Evolutionary conservation across 257 asterid genomes (phyloP).

Genomic region (Ilex aquifolium): DNA sequence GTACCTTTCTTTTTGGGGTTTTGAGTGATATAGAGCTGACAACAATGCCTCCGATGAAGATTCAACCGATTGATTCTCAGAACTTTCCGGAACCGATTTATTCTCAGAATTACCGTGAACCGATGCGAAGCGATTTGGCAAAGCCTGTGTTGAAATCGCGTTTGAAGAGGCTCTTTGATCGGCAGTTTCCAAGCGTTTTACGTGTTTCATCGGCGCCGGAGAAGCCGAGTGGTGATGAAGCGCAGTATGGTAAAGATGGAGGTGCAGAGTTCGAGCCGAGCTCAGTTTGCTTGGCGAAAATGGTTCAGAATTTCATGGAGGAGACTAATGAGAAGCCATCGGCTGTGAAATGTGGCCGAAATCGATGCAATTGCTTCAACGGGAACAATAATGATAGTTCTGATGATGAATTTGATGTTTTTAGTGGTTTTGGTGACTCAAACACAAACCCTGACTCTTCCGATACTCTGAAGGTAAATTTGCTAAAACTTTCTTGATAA

Average conservation of each 20-base stretch:
- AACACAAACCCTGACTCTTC: conserved; percentile 44
- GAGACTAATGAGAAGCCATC: conserved; percentile 55
- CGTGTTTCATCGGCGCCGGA: conserved; percentile 47
- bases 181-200: conserved; percentile 67
- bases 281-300: conserved; percentile 76
- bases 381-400: conserved; percentile 87
- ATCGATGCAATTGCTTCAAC: conserved; percentile 84
- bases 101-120: conserved; percentile 20
- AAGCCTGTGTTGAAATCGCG: conserved; percentile 62
- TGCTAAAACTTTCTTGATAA: background rate
- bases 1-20: background rate
- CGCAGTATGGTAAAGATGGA: conserved; percentile 29
- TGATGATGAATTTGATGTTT: conserved; percentile 70
- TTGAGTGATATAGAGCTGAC: background rate
- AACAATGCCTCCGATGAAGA: conserved; percentile 53
- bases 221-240: conserved; percentile 36
- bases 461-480: conserved; percentile 70
- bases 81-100: background rate
- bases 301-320: conserved; percentile 84
- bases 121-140: conserved; percentile 39
- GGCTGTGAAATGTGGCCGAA: conserved; percentile 54
- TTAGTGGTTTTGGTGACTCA: conserved; percentile 43
- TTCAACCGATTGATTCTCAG: conserved; percentile 60
- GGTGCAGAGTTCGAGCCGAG: conserved; percentile 73
- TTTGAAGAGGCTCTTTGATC: conserved; percentile 79